Evolutionary conservation across 2,329 filamentous ascomycete species (phyloP), one percentile per base, ranked within the genome.

Genomic region (Aspergillus floridensis): DNA sequence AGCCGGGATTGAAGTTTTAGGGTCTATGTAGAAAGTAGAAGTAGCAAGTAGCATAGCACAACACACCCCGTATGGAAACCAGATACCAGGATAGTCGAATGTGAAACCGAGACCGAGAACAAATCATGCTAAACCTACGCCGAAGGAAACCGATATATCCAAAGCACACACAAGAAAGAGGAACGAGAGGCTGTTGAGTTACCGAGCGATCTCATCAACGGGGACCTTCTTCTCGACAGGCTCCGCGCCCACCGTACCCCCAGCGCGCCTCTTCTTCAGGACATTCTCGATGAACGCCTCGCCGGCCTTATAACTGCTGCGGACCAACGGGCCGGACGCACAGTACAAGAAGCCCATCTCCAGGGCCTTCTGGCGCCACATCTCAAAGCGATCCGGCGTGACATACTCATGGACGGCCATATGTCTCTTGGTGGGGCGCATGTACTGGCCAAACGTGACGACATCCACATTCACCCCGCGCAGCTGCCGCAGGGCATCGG

Each of bases 221-320:
- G 65, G 61, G 53, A 68, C 49, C 32, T 65, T 66, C 59, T 70
- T 65, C 11, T 71, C 68, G 24, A 63, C 61, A 19, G 68, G 67
- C 24, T 66, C 65, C 35, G 71, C 71, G 4, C 68, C 64, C 31
- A 66, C 63, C 21, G 66, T 68, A 52, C 70, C 66, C 21, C 65
- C 68, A 21, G 67, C 63, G 26, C 73, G 71, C 60, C 92, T 83
- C 85, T 96, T 96, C 78, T 91, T 90, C 61, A 99, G 80, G 21
- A 99, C 93, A 69, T 99, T 99, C 82, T 99, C 95, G 68, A 99
- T 99, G 74, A 99, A 99, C 1, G 92, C 92, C 80, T 99, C 95
- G 41, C 95, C 95, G 2, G 95, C 95, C 82, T 99, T 99, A 81
- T 99, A 99, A 50, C 91, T 96, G 66, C 92, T 96, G 61, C 95